A percentile compares a stretch with the other conserved stretches of the same genome.
These are phyloP conservation scores for Ceraceosorus guamensis DNA, from an alignment of 1,284 basidiomycete genomes.

Conservation along the genomic window DNA sequence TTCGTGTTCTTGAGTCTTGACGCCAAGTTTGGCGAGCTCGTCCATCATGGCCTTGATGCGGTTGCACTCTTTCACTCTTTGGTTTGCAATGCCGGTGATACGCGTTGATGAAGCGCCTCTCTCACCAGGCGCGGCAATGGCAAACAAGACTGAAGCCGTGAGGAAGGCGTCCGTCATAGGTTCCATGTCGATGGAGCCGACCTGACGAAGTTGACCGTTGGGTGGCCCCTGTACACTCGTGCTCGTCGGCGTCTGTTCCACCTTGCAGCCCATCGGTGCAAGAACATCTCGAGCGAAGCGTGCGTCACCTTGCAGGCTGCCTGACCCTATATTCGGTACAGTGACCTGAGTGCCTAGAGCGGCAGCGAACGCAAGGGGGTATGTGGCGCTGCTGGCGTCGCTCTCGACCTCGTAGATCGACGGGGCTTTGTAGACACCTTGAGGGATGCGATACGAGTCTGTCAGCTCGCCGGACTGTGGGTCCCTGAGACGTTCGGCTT, in stretches of 20 bases:
- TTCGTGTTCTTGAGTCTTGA: conserved; percentile 81
- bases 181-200: conserved; percentile 93
- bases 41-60: conserved; percentile 94
- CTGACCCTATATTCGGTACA: conserved; percentile 80
- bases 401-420: conserved; percentile 77
- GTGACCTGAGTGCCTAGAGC: conserved; percentile 92
- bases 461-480: conserved; percentile 59
- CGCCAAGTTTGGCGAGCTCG: conserved; percentile 89
- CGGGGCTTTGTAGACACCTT: conserved; percentile 71
- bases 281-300: conserved; percentile 88
- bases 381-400: conserved; percentile 91
- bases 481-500: conserved; percentile 67
- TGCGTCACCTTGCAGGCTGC: conserved; percentile 90
- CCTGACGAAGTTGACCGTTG: conserved; percentile 68
- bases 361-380: conserved; percentile 91
- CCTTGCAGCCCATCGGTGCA: conserved; percentile 86
- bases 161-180: conserved; percentile 99
- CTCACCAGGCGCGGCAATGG: conserved; percentile 55
- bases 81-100: conserved; percentile 93
- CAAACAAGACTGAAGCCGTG: conserved; percentile 83
- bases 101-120: conserved; percentile 55
- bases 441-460: conserved; percentile 75
- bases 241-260: conserved; percentile 75
- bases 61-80: conserved; percentile 97
- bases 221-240: conserved; percentile 91